Percentiles rank a stretch among this genome's conserved stretches.
These are phyloP conservation scores for Zasmidium cellare DNA, from an alignment of 2,329 filamentous ascomycete species.

Conservation along the genomic window DNA sequence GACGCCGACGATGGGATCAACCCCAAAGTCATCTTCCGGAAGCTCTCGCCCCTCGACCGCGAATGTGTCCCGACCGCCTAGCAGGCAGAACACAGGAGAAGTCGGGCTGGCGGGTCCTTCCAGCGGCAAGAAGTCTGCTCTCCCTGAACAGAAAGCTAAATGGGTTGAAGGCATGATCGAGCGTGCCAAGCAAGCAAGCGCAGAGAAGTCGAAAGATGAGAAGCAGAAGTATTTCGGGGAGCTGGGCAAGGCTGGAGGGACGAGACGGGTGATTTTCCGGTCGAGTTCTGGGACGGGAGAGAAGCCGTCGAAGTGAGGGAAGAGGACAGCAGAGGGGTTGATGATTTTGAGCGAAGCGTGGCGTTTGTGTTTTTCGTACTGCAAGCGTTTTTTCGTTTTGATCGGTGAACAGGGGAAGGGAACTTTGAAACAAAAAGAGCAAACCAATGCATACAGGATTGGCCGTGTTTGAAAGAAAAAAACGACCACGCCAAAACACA, in stretches of 20 bases:
- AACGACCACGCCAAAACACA: background rate
- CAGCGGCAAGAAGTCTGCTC: slow-evolving; percentile 21
- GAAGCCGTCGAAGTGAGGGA: background rate
- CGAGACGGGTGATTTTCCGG: slow-evolving; percentile 67
- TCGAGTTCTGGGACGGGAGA: background rate
- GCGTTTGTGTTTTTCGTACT: background rate
- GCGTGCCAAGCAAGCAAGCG: slow-evolving; percentile 70
- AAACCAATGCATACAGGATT: slow-evolving; percentile 15
- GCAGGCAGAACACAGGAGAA: slow-evolving; percentile 19
- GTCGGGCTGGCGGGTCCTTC: slow-evolving; percentile 21
- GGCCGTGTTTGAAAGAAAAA: background rate
- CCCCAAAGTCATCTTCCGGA: slow-evolving; percentile 19
- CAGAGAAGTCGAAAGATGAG: slow-evolving; percentile 39
- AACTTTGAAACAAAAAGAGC: no score
- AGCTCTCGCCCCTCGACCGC: slow-evolving; percentile 29
- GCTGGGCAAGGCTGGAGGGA: slow-evolving; percentile 69
- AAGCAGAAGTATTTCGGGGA: slow-evolving; percentile 60
- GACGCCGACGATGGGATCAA: slow-evolving; percentile 6
- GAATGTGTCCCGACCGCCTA: slow-evolving; percentile 22
- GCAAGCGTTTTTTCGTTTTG: background rate
- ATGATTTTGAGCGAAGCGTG: background rate
- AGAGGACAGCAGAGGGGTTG: background rate
- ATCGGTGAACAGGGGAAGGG: background rate
- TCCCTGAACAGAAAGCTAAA: slow-evolving; percentile 66
- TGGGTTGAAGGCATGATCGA: slow-evolving; percentile 86